Conservation (phyloP, 768 basidiomycete genomes). For the Clitopilus hobsonii region DNA sequence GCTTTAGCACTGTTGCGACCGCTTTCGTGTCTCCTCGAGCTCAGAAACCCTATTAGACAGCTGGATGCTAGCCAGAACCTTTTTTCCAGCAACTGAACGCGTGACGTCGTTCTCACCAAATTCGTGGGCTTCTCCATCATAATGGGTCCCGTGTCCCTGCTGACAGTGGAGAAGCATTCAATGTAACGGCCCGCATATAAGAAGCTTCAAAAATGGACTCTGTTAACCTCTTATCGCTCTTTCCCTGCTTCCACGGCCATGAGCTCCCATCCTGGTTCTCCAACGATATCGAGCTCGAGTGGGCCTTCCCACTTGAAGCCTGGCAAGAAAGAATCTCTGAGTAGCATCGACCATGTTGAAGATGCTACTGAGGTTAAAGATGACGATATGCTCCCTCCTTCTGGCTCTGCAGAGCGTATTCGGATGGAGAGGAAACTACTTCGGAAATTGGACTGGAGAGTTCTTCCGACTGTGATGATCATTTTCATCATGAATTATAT, state of each 20-base stretch:
- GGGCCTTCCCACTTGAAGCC: neutral
- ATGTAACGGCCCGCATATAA: neutral
- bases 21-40: no score
- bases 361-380: neutral
- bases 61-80: neutral
- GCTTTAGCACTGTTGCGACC: no score
- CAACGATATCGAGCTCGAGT: neutral
- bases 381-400: conserved; percentile 8
- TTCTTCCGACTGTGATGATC: conserved; percentile 53
- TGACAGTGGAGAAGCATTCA: neutral
- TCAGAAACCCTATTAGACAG: neutral
- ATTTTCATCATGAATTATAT: conserved; percentile 69
- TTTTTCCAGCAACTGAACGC: neutral
- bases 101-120: neutral
- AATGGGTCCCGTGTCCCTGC: neutral
- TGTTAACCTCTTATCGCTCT: no score
- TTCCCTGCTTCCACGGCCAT: no score
- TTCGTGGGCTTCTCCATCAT: neutral
- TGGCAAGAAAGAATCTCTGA: neutral
- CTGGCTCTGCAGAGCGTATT: conserved; percentile 24
- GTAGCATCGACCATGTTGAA: neutral
- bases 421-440: conserved; percentile 41
- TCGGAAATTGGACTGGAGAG: conserved; percentile 48
- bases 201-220: no score
- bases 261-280: neutral